Conservation (phyloP, 2,329 filamentous ascomycete species). For the Chrysoporthe cubensis region DNA sequence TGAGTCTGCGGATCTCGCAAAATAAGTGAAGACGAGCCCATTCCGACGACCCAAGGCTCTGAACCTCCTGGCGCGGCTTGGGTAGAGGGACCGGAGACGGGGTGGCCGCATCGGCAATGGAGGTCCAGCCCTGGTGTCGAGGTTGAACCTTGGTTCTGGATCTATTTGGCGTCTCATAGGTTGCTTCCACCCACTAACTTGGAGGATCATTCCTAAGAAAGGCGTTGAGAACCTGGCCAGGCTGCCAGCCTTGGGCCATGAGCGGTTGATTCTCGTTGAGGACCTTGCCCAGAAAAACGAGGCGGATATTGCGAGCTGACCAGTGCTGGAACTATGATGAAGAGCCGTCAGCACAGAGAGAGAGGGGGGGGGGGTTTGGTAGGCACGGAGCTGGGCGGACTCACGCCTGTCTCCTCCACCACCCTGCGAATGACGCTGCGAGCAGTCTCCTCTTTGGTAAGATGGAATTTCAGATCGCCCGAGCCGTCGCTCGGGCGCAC, state of each 20-base stretch:
- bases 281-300: constrained; percentile 82
- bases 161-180: background rate
- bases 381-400: constrained; percentile 34
- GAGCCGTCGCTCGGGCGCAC: constrained; percentile 70
- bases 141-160: background rate
- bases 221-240: constrained; percentile 76
- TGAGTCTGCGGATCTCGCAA: no score
- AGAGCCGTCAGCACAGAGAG: constrained; percentile 2
- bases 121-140: background rate
- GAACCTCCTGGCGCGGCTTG: no score
- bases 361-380: background rate
- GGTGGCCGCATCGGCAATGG: no score
- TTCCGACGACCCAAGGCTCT: no score
- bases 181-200: constrained; percentile 13
- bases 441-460: constrained; percentile 67
- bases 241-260: constrained; percentile 73
- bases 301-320: constrained; percentile 51
- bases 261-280: constrained; percentile 71
- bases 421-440: constrained; percentile 65
- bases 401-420: constrained; percentile 65
- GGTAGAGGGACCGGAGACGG: no score
- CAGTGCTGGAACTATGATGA: constrained; percentile 3
- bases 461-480: constrained; percentile 62
- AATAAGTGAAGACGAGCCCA: no score
- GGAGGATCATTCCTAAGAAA: constrained; percentile 58